Evolutionary conservation across 2,329 filamentous ascomycete genomes (phyloP), one percentile per base, ranked within the genome.

Genomic region (Xylaria sp.): DNA sequence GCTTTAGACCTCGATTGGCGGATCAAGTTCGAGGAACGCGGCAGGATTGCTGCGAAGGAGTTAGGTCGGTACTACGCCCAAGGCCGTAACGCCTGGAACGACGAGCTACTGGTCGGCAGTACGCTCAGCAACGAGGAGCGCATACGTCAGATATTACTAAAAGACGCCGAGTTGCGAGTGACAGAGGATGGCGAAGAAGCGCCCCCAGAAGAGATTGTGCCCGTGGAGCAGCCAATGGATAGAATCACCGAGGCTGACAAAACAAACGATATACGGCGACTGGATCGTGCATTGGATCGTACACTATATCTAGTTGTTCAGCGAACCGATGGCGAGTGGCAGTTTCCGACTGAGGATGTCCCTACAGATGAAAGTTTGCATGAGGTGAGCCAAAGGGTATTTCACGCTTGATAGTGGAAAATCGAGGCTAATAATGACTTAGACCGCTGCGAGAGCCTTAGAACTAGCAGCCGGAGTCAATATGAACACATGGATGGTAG

Each of bases 401-500:
- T 48, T 21, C 12, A 17, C 19, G 27, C n/a, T 5, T 54, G 24
- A 12, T 19, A 6, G 32, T 30, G 45, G n/a, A 14, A 32, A 39
- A 11, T 11, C 4, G 2, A 34, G 34, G 53, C 74, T 76, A 74
- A 78, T 64, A 17, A 64, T 21, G 27, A 48, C 27, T 7, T 75
- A 99, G 96, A 90, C 93, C 53, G 94, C 95, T 45, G 88, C 93
- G 78, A 88, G 94, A 68, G 89, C 94, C 63, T 85, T 98, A 27
- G 85, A 90, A 61, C 86, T 93, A 75, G 85, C 93, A 3, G 94
- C 91, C 9, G 96, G 96, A 67, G 83, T 92, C 69, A 97, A 99
- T 85, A 98, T 99, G 94, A 98, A 98, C 84, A 98, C 94, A 64
- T 99, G 96, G 94, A 89, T 98, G 74, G 92, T 99, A 60, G 95